Percentiles rank a stretch among this genome's conserved stretches.
Conservation (phyloP, 139 green algal genomes). For the Parachlorella kessleri region DNA sequence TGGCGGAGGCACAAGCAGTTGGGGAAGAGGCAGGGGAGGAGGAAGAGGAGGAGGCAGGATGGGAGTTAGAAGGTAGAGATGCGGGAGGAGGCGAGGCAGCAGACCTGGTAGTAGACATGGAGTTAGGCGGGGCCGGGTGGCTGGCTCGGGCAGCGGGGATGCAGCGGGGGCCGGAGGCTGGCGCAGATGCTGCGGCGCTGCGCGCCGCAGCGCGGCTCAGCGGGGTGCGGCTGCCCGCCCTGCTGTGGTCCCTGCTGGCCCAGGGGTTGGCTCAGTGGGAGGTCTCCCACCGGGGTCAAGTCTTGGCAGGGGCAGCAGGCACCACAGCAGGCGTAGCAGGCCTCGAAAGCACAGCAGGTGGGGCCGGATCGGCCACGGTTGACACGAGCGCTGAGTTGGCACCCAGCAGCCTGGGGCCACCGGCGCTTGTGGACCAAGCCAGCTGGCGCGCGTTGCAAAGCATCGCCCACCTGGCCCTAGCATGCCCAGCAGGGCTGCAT, state of each 20-base stretch:
- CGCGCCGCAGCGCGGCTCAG: no score
- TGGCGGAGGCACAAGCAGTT: neutral
- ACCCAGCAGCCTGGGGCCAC: neutral
- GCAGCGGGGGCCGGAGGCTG: neutral
- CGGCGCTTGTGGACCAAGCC: neutral
- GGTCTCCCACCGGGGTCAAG: conserved; percentile 3
- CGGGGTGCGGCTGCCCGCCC: neutral
- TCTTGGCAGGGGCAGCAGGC: neutral
- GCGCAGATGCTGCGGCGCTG: neutral
- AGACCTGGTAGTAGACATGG: no score
- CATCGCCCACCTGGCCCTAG: conserved; percentile 2
- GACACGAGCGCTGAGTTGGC: no score
- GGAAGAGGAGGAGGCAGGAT: neutral
- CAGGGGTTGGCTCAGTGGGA: conserved; percentile 22
- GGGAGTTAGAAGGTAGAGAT: neutral
- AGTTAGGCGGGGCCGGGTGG: neutral
- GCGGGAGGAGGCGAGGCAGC: no score
- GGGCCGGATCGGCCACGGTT: no score
- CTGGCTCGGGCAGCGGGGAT: no score
- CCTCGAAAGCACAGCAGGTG: neutral
- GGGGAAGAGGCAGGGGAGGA: neutral
- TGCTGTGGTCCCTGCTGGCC: conserved; percentile 22
- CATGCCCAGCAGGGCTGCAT: no score
- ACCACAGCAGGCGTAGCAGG: neutral
- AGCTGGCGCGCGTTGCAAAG: conserved; percentile 18